Evolutionary conservation across 805 yeast species (phyloP), one percentile per base, ranked within the genome.

Genomic region (Metschnikowia lunata): DNA sequence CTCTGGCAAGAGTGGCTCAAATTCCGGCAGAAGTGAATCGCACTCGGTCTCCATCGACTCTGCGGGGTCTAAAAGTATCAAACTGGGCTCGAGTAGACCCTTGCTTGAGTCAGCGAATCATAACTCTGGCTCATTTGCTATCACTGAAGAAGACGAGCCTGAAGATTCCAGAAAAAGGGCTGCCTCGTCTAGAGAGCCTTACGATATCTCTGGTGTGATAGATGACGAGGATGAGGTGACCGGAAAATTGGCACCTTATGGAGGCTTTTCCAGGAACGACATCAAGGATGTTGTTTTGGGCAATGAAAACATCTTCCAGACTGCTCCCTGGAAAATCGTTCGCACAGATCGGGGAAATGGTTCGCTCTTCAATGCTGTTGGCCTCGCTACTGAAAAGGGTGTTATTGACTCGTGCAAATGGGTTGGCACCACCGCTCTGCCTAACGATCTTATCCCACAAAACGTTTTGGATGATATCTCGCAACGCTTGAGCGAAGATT

Each of bases 401-500:
- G 55, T 61, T 26, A 59, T 76, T 11, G 64, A 73, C 30, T 60
- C 70, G 0, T 44, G 60, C 34, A 71, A 67, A 45, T 91, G 97
- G 96, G 78, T 91, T 1, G 99, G 99, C n/a, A 82, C 96, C 0
- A 65, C 86, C 30, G 95, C 96, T 26, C 85, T 89, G 75, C 96
- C 97, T 14, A 84, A 91, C 14, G 97, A 93, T 63, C 80, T 75
- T 27, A 75, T 93, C 14, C 85, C 93, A 5, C 65, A 66, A 0
- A 58, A 63, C 0, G 80, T 84, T 3, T 79, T 77, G 48, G 49
- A 59, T 1, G 75, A 74, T 14, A 88, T 93, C 34, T 62, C 79
- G 1, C 51, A 55, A 0, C 70, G 68, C 33, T 63, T 87, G 42
- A 50, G 55, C 26, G 57, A 61, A 1, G 76, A 80, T 3, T 83